Percentiles rank a stretch among this genome's conserved stretches.
These are phyloP conservation scores for Quercus variabilis DNA, from an alignment of 306 rosid genomes.

Conservation along the genomic window DNA sequence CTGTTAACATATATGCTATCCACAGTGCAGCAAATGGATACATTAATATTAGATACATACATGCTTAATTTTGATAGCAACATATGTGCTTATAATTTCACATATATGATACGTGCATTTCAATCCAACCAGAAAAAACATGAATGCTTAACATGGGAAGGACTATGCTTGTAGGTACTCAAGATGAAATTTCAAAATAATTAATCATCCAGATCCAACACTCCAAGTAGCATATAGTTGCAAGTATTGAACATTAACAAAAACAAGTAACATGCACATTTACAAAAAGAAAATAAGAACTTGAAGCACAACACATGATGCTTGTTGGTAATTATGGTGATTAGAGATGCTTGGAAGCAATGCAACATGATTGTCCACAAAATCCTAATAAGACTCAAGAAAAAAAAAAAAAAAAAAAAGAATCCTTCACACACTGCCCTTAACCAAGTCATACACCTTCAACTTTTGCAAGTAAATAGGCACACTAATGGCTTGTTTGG, in stretches of 20 bases:
- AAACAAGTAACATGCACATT: slow-evolving; percentile 11
- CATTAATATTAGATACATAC: neutral
- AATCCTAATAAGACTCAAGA: neutral
- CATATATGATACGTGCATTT: neutral
- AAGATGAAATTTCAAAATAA: neutral
- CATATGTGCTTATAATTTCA: neutral
- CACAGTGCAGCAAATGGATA: neutral
- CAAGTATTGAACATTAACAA: slow-evolving; percentile 5
- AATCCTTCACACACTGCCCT: neutral
- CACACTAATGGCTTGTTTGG: neutral
- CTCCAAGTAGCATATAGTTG: neutral
- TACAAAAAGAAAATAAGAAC: neutral
- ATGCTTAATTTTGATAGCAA: neutral
- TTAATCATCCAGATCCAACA: neutral
- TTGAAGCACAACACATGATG: slow-evolving; percentile 8
- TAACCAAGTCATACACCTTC: neutral
- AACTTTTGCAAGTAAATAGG: neutral
- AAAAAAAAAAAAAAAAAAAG: neutral
- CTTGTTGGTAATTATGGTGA: neutral
- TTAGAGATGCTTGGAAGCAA: neutral
- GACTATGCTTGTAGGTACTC: neutral
- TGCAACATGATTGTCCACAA: neutral
- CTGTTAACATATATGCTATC: neutral
- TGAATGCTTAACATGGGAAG: neutral
- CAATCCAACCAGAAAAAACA: neutral